Evolutionary conservation across 2,329 filamentous ascomycete species (phyloP).

Genomic region (Colletotrichum sp.): DNA sequence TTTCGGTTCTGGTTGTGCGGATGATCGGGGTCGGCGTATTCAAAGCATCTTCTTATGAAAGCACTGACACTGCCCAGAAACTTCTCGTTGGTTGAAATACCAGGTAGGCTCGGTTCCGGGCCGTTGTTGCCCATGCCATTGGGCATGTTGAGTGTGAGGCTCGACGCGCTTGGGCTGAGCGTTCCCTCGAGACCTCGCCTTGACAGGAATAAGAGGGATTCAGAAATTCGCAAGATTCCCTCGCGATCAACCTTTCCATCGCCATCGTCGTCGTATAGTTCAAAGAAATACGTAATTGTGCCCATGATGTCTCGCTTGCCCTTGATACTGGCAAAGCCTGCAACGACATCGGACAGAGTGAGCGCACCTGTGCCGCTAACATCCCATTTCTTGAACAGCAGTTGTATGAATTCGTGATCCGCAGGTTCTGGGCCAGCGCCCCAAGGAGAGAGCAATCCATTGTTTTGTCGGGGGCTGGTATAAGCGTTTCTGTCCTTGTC

Average conservation of each 20-base stretch:
- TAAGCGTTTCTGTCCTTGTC: slow-evolving; percentile 59
- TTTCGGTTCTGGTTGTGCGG: slow-evolving; percentile 66
- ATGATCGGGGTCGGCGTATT: slow-evolving; percentile 94
- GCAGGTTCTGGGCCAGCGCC: slow-evolving; percentile 71
- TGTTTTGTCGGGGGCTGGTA: slow-evolving; percentile 12
- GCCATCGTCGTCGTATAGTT: slow-evolving; percentile 91
- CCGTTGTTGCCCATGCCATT: slow-evolving; percentile 43
- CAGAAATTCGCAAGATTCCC: slow-evolving; percentile 92
- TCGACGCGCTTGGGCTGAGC: slow-evolving; percentile 68
- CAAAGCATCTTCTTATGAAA: slow-evolving; percentile 95
- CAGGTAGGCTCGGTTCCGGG: slow-evolving; percentile 45
- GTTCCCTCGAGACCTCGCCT: slow-evolving; percentile 83
- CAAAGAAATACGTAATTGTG: slow-evolving; percentile 96
- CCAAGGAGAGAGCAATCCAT: slow-evolving; percentile 52
- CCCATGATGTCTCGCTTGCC: slow-evolving; percentile 97
- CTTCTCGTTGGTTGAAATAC: slow-evolving; percentile 77
- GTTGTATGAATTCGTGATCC: slow-evolving; percentile 92
- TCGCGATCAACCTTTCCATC: slow-evolving; percentile 94
- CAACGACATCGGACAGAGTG: slow-evolving; percentile 90
- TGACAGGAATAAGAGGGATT: slow-evolving; percentile 91
- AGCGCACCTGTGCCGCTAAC: slow-evolving; percentile 76
- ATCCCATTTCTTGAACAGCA: slow-evolving; percentile 90
- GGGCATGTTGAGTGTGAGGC: slow-evolving; percentile 58
- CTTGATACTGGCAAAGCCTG: slow-evolving; percentile 88
- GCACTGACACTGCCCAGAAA: slow-evolving; percentile 94